Conservation (phyloP, 1,284 basidiomycete species). For the Cutaneotrichosporon curvatum region DNA sequence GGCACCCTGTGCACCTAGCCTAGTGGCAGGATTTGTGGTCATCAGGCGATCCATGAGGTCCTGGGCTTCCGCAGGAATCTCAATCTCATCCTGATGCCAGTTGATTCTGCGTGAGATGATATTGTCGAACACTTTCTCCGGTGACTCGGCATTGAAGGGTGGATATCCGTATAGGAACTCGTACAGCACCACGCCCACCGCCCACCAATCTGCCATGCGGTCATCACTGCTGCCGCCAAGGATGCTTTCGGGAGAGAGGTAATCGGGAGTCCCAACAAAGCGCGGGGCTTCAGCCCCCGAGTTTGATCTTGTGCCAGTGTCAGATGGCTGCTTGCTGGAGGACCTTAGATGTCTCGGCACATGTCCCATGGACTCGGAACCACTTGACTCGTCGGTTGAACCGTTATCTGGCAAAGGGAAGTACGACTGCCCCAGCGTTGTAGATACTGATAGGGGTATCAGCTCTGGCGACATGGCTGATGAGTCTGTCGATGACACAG, state of each 20-base stretch:
- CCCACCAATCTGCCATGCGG: conserved; percentile 97
- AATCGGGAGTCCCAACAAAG: conserved; percentile 95
- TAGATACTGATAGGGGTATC: conserved; percentile 30
- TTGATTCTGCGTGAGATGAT: conserved; percentile 92
- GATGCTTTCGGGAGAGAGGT: conserved; percentile 92
- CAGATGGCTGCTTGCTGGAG: conserved; percentile 50
- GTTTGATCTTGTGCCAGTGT: conserved; percentile 50
- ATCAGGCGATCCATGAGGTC: conserved; percentile 88
- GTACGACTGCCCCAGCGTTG: conserved; percentile 61
- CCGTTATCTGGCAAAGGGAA: conserved; percentile 49
- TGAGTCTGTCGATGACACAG: conserved; percentile 60
- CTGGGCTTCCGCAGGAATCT: conserved; percentile 75
- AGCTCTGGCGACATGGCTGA: conserved; percentile 46
- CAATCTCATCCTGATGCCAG: conserved; percentile 86
- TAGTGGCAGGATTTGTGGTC: conserved; percentile 68
- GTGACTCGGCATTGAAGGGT: conserved; percentile 94
- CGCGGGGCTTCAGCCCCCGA: conserved; percentile 60
- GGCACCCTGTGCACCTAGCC: conserved; percentile 81
- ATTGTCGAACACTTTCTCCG: conserved; percentile 97
- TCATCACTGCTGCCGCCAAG: conserved; percentile 93
- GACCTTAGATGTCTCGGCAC: conserved; percentile 66
- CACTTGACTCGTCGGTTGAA: conserved; percentile 71
- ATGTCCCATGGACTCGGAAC: conserved; percentile 75
- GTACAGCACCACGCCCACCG: conserved; percentile 94
- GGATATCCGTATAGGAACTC: conserved; percentile 97